phyloP scores from a whole-genome alignment of 2,329 filamentous ascomycete genomes.

The Metarhizium anisopliae region DNA sequence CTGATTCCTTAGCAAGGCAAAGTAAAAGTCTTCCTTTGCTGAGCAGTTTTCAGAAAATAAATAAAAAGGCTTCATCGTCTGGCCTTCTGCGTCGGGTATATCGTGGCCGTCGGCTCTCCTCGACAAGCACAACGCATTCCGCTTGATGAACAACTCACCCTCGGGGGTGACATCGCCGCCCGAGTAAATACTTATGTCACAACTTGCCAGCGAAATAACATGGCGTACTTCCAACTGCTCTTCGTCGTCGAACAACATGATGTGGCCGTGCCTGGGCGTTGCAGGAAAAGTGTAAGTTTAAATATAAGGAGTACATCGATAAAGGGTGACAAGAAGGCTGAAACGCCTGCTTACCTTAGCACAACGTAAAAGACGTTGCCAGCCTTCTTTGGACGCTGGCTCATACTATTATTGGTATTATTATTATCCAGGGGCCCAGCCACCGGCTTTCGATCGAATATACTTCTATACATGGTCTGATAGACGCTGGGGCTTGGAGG shows the following conservation, averaged over 20 bases:
- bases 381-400: slow-evolving; percentile 52
- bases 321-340: neutral
- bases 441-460: slow-evolving; percentile 71
- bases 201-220: slow-evolving; percentile 85
- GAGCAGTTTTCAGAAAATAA: slow-evolving; percentile 93
- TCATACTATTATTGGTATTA: slow-evolving; percentile 35
- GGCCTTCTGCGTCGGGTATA: slow-evolving; percentile 39
- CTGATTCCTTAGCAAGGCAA: slow-evolving; percentile 79
- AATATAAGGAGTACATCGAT: too few relatives aligned
- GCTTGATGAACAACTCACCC: slow-evolving; percentile 91
- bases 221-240: slow-evolving; percentile 94
- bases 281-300: too few relatives aligned
- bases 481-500: slow-evolving; percentile 88
- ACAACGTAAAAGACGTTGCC: slow-evolving; percentile 93
- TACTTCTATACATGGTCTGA: slow-evolving; percentile 93
- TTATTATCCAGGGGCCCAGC: slow-evolving; percentile 38
- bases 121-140: slow-evolving; percentile 78
- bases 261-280: slow-evolving; percentile 66
- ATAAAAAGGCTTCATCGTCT: slow-evolving; percentile 73
- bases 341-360: slow-evolving; percentile 51
- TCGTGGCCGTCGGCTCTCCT: slow-evolving; percentile 50
- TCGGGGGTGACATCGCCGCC: slow-evolving; percentile 73
- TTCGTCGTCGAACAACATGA: slow-evolving; percentile 96
- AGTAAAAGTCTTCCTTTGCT: slow-evolving; percentile 97
- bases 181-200: slow-evolving; percentile 76